Base-by-base conservation (phyloP, 176 grass and related monocot species). In the Urochloa ruziziensis region DNA sequence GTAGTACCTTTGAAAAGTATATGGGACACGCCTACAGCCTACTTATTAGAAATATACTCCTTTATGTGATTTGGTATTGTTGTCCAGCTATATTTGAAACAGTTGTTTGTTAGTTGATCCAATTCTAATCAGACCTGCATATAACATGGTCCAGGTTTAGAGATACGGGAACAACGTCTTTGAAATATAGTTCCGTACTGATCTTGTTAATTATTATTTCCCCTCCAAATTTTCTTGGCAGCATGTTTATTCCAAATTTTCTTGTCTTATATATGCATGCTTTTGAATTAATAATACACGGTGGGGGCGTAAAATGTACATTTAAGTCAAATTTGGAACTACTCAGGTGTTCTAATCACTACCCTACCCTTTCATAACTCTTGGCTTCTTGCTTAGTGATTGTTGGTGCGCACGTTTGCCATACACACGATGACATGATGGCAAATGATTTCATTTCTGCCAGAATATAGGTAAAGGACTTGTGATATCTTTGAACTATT, bases 1-100 rank as follows among this genome's bases (percentile, higher is more conserved):
- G 10, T 85, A 49, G 10, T 85, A 49, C 13, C 6, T 85, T 74
- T 89, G 43, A 85, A 65, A 30, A 48, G 2, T 57, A 56, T 57
- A 84, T 60, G 28, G 74, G n/a, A n/a, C n/a, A 2, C 49, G n/a
- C 32, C 54, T 64, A 78, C n/a, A n/a, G n/a, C n/a, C 28, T 40
- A 40, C 5, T 40, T 40, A 4, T 17, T 47, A 62, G 40, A 49
- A 27, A 33, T 61, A 49, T 61, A 19, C 13, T 36, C 12, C 43
- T 46, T 46, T 46, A 2, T 23, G 21, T 37, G 34, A 75, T 75
- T 25, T 3, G 7, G 62, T 57, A 19, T 69, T 59, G 7, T 33
- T n/a, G 36, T 42, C 30, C 35, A 47, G 25, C 17, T 37, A 75
- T 11, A 23, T 6, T 79, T 23, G 14, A 23, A 25, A 39, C 30